phyloP scores from a whole-genome alignment of 2,329 filamentous ascomycete genomes.

The Chaetomiaceae sp. region DNA sequence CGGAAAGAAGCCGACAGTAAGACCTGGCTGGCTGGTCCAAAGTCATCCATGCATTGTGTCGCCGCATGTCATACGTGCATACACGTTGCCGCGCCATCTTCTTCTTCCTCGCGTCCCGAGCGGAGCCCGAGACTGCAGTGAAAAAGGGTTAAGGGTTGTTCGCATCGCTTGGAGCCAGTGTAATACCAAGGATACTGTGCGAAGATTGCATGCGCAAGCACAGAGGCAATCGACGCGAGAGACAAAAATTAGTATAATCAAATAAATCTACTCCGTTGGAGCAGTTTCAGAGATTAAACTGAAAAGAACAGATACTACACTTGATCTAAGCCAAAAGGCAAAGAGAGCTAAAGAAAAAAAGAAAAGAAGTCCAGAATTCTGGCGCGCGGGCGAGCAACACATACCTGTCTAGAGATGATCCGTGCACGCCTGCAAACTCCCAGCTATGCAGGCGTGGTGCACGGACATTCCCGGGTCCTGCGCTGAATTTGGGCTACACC shows the following conservation, averaged over 20 bases:
- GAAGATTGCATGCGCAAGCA: slow-evolving; percentile 20
- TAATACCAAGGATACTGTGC: slow-evolving; percentile 23
- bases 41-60: no score
- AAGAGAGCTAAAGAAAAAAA: slow-evolving; percentile 23
- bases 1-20: no score
- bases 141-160: slow-evolving; percentile 20
- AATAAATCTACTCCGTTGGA: slow-evolving; percentile 24
- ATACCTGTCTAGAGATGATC: slow-evolving; percentile 11
- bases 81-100: no score
- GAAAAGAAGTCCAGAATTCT: slow-evolving; percentile 7
- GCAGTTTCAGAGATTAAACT: slow-evolving; percentile 26
- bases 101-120: slow-evolving; percentile 25
- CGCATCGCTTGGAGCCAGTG: slow-evolving; percentile 23
- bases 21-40: no score
- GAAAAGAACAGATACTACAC: slow-evolving; percentile 26
- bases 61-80: no score
- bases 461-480: not conserved
- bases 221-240: slow-evolving; percentile 17
- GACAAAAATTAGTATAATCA: slow-evolving; percentile 26
- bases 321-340: slow-evolving; percentile 27
- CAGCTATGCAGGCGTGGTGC: not conserved
- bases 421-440: slow-evolving; percentile 19
- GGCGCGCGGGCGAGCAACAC: slow-evolving; percentile 4
- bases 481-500: slow-evolving; percentile 2
- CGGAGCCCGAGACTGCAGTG: slow-evolving; percentile 17